Base-by-base conservation (phyloP, 768 basidiomycete species). In the Psilocybe tampanensis region DNA sequence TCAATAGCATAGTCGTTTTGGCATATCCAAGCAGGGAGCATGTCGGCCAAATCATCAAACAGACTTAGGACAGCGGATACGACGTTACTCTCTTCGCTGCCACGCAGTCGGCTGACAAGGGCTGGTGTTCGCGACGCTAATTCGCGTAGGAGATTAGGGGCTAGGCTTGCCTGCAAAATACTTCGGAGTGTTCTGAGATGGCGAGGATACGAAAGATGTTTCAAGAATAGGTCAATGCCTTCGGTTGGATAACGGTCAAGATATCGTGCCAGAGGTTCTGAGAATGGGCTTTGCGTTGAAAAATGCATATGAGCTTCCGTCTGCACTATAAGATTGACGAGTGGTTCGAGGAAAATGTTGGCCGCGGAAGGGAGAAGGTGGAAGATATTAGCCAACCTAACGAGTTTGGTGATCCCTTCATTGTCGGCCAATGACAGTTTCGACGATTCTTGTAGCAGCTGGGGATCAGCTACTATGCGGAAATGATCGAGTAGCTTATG, bases 401-500 rank as follows among this genome's bases (percentile, higher is more conserved):
- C 94, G 60, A 99, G 85, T 68, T 98, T 93, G 23, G 88, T 89
- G 61, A 99, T 92, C 41, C 89, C 90, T 66, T 94, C 91, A 59
- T 95, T 95, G 60, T 96, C 94, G 15, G 86, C 81, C 21, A 93
- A 76, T 1, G 94, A 92, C 4, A 90, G 80, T 56, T 86, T 84
- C 0, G 94, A 86, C 0, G 95, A 90, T 45, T 84, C 86, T 55
- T 84, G 82, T 23, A 98, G 80, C 77, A 92, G 88, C 61, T 88
- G 87, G 13, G 93, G 89, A 66, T 96, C 94, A 22, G 96, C 92
- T 19, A 99, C 89, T 34, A 90, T 86, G 42, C 89, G 88, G 75
- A 96, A 98, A 70, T 99, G 97, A 65, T 98, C 97, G 19, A 99
- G 79, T 7, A 99, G 85, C 73, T 99, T 99, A 71, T 92, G 86